These are phyloP conservation scores for Schwanniomyces yamadae DNA, from an alignment of 805 yeast genomes.

Conservation along the genomic window DNA sequence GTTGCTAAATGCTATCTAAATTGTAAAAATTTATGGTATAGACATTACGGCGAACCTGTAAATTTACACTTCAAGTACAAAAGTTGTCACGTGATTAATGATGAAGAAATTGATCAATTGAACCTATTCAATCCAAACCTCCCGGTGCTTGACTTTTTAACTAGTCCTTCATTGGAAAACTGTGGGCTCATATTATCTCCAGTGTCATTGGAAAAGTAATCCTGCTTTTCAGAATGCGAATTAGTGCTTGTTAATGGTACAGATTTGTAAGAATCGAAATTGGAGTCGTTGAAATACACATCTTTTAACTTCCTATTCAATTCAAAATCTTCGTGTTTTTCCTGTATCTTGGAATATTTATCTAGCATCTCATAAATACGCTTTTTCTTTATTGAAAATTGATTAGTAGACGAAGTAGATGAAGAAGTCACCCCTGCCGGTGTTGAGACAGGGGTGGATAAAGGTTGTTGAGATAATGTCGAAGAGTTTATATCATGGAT, in stretches of 20 bases:
- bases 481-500: constrained; percentile 20
- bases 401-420: constrained; percentile 19
- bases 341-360: constrained; percentile 35
- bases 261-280: background rate
- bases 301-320: constrained; percentile 3
- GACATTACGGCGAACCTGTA: constrained; percentile 6
- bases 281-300: background rate
- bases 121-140: constrained; percentile 6
- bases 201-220: constrained; percentile 3
- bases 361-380: constrained; percentile 43
- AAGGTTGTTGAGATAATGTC: background rate
- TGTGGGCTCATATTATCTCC: background rate
- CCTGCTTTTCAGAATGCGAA: constrained; percentile 1
- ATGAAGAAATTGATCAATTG: no score
- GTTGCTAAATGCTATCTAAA: constrained; percentile 8
- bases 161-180: background rate
- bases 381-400: constrained; percentile 37
- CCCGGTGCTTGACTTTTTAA: constrained; percentile 5
- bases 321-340: constrained; percentile 23
- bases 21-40: constrained; percentile 6
- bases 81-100: no score
- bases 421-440: constrained; percentile 18
- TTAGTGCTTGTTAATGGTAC: background rate
- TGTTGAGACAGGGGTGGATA: constrained; percentile 18
- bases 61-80: no score